Evolutionary conservation across 2,329 filamentous ascomycete species (phyloP).

Genomic region (Cordyceps farinosa): DNA sequence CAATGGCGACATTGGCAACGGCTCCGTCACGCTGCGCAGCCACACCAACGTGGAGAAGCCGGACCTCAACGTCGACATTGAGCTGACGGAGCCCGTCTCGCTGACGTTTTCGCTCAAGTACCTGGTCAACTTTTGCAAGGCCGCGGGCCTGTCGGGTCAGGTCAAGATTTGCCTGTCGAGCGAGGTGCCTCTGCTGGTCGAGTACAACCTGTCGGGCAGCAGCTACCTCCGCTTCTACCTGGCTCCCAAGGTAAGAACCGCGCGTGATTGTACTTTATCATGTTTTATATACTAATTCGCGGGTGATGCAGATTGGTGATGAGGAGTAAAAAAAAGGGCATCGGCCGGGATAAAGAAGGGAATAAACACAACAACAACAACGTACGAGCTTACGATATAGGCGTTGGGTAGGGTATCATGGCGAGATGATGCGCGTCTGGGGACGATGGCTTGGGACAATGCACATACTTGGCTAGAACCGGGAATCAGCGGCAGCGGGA

Average conservation of each 20-base stretch:
- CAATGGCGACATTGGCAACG: slow-evolving; percentile 92
- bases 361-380: not conserved
- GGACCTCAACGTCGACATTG: slow-evolving; percentile 79
- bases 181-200: slow-evolving; percentile 92
- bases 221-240: slow-evolving; percentile 96
- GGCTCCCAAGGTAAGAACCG: slow-evolving; percentile 78
- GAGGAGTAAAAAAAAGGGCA: slow-evolving; percentile 24
- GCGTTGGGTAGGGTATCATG: slow-evolving; percentile 6
- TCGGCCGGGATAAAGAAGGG: not conserved
- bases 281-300: not conserved
- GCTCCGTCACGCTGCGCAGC: slow-evolving; percentile 84
- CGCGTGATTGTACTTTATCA: not conserved
- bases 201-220: slow-evolving; percentile 77
- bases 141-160: slow-evolving; percentile 71
- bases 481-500: not conserved
- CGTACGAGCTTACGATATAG: slow-evolving; percentile 11
- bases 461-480: not conserved
- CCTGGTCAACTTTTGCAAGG: slow-evolving; percentile 99
- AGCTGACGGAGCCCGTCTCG: slow-evolving; percentile 85
- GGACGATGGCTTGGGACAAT: not conserved
- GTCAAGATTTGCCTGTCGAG: slow-evolving; percentile 94
- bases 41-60: slow-evolving; percentile 89
- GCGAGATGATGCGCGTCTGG: not conserved
- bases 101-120: slow-evolving; percentile 99
- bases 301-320: slow-evolving; percentile 26